These are phyloP conservation scores for Chimonanthus praecox DNA, from an alignment of 164 flowering plant genomes.

Conservation along the genomic window DNA sequence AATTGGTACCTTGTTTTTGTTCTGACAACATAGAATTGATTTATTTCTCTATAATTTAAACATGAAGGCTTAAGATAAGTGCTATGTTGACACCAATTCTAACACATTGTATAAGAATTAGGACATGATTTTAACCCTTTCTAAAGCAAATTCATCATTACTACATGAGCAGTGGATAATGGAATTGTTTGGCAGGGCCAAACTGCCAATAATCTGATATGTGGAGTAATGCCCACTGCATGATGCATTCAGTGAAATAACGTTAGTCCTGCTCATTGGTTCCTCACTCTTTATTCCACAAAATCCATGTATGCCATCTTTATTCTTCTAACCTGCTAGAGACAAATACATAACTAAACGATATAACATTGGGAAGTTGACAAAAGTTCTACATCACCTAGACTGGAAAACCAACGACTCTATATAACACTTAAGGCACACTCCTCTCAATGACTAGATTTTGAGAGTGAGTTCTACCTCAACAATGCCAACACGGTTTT, in stretches of 20 bases:
- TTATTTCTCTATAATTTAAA: background rate
- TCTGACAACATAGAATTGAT: background rate
- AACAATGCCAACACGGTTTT: too few species aligned
- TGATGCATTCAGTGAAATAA: background rate
- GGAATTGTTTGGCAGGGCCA: background rate
- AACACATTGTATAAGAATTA: background rate
- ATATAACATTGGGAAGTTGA: background rate
- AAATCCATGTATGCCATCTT: too few species aligned
- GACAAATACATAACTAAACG: background rate
- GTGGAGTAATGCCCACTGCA: background rate
- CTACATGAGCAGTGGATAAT: background rate
- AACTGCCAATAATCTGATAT: background rate
- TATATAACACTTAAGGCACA: too few species aligned
- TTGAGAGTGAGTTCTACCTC: too few species aligned
- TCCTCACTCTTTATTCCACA: too few species aligned
- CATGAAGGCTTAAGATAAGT: background rate
- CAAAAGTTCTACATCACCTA: too few species aligned
- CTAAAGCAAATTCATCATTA: background rate
- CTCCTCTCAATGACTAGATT: too few species aligned
- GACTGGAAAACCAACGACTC: too few species aligned
- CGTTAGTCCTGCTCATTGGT: too few species aligned
- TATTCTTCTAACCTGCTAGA: background rate
- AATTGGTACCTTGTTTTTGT: conserved; percentile 50
- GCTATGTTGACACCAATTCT: background rate
- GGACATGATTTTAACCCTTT: background rate